A percentile compares a stretch with the other conserved stretches of the same genome.
These are phyloP conservation scores for Zea luxurians DNA, from an alignment of 176 grass and related monocot species.

Conservation along the genomic window DNA sequence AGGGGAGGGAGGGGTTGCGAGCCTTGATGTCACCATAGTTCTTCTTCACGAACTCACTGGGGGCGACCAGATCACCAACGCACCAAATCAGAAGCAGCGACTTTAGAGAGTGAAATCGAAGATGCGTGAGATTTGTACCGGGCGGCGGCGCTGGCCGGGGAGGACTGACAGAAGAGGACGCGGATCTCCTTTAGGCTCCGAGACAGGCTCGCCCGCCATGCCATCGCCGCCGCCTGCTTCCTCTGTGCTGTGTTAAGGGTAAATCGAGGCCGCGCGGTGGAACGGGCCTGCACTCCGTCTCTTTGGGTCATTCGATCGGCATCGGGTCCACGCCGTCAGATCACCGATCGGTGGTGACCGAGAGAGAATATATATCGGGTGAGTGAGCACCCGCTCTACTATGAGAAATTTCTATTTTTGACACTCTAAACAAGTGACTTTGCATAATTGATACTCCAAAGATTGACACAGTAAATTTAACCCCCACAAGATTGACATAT, in stretches of 20 bases:
- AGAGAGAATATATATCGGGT: too few relatives aligned
- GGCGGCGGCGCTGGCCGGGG: slow-evolving; percentile 63
- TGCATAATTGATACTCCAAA: too few relatives aligned
- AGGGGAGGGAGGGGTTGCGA: slow-evolving; percentile 71
- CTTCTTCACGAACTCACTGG: slow-evolving; percentile 89
- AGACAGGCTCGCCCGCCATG: slow-evolving; percentile 72
- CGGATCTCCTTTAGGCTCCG: slow-evolving; percentile 82
- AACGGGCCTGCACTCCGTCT: neutral
- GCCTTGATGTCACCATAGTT: slow-evolving; percentile 92
- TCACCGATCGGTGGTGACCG: neutral
- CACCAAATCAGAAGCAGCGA: neutral
- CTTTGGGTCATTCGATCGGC: neutral
- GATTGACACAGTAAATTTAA: too few relatives aligned
- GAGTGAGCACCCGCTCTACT: too few relatives aligned
- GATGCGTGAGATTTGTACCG: slow-evolving; percentile 37
- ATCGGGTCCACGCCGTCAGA: neutral
- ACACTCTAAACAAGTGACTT: too few relatives aligned
- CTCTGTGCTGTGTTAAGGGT: neutral
- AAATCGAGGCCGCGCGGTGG: neutral
- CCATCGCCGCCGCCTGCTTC: slow-evolving; percentile 50
- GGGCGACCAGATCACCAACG: neutral
- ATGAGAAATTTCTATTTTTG: too few relatives aligned
- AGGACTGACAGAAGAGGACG: slow-evolving; percentile 86
- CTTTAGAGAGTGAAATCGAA: neutral
- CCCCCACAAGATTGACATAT: too few relatives aligned